These are phyloP conservation scores for Lodderomyces parapsilosis DNA, from an alignment of 1,139 yeast species.

Conservation along the genomic window DNA sequence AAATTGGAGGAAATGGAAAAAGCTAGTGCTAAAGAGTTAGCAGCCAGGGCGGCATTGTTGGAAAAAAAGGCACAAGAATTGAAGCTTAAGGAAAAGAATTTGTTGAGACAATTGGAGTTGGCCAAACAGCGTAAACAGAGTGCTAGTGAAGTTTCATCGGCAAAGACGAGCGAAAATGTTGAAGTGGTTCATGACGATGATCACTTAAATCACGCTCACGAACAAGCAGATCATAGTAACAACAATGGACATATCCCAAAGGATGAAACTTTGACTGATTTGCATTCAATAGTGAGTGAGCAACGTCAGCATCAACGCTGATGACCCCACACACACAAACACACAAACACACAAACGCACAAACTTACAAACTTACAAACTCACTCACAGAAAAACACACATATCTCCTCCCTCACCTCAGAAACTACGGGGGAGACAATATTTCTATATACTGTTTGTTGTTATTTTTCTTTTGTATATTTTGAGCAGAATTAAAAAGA, in stretches of 20 bases:
- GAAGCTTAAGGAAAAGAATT: constrained; percentile 59
- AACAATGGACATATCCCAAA: constrained; percentile 20
- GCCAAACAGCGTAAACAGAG: constrained; percentile 10
- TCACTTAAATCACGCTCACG: constrained; percentile 2
- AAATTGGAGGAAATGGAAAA: constrained; percentile 77
- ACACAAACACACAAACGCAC: no score
- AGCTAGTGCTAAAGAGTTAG: constrained; percentile 71
- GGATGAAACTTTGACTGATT: constrained; percentile 55
- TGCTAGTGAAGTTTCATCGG: neutral
- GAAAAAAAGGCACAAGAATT: constrained; percentile 75
- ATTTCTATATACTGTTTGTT: no score
- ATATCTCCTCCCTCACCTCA: no score
- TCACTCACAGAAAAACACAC: no score
- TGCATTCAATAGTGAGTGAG: constrained; percentile 40
- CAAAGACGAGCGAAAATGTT: constrained; percentile 5
- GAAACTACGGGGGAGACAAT: no score
- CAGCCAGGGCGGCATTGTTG: constrained; percentile 69
- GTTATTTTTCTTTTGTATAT: no score
- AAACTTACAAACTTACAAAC: no score
- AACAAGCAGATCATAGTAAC: constrained; percentile 7
- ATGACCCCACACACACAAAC: no score
- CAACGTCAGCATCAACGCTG: constrained; percentile 7
- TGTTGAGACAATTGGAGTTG: constrained; percentile 40
- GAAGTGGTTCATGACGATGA: constrained; percentile 6
- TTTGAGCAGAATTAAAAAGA: no score